These are phyloP conservation scores for Beauveria varroae DNA, from an alignment of 2,329 filamentous ascomycete genomes.

Conservation along the genomic window DNA sequence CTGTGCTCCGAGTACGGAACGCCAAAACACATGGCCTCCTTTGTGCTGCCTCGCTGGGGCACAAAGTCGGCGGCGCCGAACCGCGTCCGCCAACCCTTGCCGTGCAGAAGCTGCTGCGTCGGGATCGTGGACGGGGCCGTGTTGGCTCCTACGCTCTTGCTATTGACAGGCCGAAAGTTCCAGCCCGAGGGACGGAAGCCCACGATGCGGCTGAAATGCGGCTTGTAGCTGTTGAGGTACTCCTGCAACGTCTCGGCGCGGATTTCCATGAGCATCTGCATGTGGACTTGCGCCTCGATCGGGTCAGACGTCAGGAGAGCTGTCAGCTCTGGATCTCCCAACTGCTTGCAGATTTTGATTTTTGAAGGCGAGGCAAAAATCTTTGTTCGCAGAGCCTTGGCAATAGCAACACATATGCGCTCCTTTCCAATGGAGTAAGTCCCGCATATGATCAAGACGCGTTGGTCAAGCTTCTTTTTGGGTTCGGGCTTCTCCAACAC, in stretches of 20 bases:
- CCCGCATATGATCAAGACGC: constrained; percentile 84
- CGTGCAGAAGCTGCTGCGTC: constrained; percentile 45
- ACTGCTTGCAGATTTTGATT: constrained; percentile 72
- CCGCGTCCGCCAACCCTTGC: constrained; percentile 64
- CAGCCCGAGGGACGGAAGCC: constrained; percentile 91
- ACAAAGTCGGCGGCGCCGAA: constrained; percentile 67
- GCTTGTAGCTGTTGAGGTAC: constrained; percentile 73
- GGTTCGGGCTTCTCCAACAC: constrained; percentile 20
- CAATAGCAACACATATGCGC: constrained; percentile 87
- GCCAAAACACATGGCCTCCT: constrained; percentile 78
- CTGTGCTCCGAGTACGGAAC: constrained; percentile 96
- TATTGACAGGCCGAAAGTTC: constrained; percentile 70
- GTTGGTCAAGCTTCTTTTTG: constrained; percentile 32
- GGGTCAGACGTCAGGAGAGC: constrained; percentile 73
- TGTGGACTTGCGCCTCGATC: constrained; percentile 84
- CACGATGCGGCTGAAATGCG: constrained; percentile 77
- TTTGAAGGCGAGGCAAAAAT: constrained; percentile 84
- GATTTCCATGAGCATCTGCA: constrained; percentile 94
- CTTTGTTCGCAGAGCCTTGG: constrained; percentile 74
- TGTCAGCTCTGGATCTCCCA: constrained; percentile 78
- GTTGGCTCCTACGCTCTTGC: constrained; percentile 46
- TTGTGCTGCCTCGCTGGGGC: constrained; percentile 76
- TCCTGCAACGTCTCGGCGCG: constrained; percentile 84
- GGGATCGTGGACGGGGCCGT: constrained; percentile 41
- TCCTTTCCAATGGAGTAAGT: constrained; percentile 99